Conservation (phyloP, 768 basidiomycete genomes). For the Fomitopsis serialis region DNA sequence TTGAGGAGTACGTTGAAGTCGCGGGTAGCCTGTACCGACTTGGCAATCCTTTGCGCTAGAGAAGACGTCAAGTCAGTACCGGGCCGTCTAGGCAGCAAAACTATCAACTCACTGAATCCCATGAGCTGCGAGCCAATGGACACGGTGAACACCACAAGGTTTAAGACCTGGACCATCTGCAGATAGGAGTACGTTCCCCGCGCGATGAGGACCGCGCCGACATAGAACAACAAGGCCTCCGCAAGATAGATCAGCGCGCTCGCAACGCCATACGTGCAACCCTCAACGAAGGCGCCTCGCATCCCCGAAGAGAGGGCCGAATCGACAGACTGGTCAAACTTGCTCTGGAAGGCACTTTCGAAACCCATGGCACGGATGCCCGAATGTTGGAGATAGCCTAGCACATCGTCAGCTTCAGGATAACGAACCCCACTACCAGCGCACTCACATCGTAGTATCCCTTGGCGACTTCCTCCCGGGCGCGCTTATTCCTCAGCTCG, state of each 20-base stretch:
- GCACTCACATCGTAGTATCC: conserved; percentile 78
- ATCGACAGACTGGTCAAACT: conserved; percentile 62
- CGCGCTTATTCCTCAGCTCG: conserved; percentile 77
- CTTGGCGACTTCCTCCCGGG: conserved; percentile 80
- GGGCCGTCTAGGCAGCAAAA: conserved; percentile 1
- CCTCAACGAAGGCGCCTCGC: conserved; percentile 81
- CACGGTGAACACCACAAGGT: conserved; percentile 89
- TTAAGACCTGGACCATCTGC: conserved; percentile 85
- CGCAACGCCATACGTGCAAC: conserved; percentile 76
- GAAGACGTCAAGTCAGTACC: background rate
- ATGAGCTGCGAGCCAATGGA: conserved; percentile 88
- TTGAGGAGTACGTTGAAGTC: conserved; percentile 71
- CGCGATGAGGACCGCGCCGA: conserved; percentile 81
- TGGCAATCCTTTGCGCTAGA: conserved; percentile 72
- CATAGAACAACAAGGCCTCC: conserved; percentile 88
- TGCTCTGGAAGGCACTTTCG: conserved; percentile 58
- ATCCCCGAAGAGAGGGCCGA: conserved; percentile 63
- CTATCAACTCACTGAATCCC: conserved; percentile 74
- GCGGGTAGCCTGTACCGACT: conserved; percentile 75
- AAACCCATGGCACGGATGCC: conserved; percentile 87
- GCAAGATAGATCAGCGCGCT: conserved; percentile 83
- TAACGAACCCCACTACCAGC: conserved; percentile 1
- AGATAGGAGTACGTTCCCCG: conserved; percentile 80
- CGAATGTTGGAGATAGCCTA: conserved; percentile 80
- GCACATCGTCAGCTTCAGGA: background rate